phyloP scores from a whole-genome alignment of 257 asterid genomes.

The Gardenia jasminoides region DNA sequence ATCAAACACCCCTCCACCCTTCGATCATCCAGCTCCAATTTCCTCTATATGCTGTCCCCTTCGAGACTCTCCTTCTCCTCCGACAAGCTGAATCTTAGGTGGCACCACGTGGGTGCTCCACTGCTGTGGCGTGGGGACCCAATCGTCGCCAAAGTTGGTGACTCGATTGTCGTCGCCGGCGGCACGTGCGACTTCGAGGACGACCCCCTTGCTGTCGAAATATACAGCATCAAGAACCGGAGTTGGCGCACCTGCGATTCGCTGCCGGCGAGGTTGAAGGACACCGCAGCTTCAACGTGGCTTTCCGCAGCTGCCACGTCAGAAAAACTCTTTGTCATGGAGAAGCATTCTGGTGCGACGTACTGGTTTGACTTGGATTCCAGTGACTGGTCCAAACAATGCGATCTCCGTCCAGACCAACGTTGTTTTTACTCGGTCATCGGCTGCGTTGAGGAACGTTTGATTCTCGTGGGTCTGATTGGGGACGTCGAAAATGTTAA shows the following conservation, averaged over 20 bases:
- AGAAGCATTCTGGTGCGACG: constrained; percentile 47
- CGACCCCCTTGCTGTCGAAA: constrained; percentile 73
- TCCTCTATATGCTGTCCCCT: constrained; percentile 55
- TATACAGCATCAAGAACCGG: constrained; percentile 31
- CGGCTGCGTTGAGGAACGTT: constrained; percentile 30
- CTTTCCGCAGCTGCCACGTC: constrained; percentile 48
- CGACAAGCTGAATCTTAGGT: constrained; percentile 48
- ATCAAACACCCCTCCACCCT: constrained; percentile 30
- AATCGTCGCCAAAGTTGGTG: constrained; percentile 57
- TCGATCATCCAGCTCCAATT: constrained; percentile 51
- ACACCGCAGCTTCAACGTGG: constrained; percentile 46
- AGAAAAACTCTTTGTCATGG: constrained; percentile 47
- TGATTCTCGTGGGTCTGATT: constrained; percentile 48
- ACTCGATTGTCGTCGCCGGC: constrained; percentile 60
- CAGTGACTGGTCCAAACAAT: constrained; percentile 45
- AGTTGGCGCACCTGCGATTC: constrained; percentile 49
- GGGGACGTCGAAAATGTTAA: constrained; percentile 19
- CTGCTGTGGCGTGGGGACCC: constrained; percentile 64
- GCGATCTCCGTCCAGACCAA: constrained; percentile 31
- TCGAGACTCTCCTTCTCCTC: constrained; percentile 51
- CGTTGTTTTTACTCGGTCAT: constrained; percentile 36
- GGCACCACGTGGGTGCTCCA: constrained; percentile 56
- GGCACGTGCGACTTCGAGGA: constrained; percentile 70
- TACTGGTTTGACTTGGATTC: constrained; percentile 55
- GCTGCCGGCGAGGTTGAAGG: constrained; percentile 52